Evolutionary conservation across 345 rosid genomes (phyloP), one percentile per base, ranked within the genome.

Genomic region (Citrus inodora): DNA sequence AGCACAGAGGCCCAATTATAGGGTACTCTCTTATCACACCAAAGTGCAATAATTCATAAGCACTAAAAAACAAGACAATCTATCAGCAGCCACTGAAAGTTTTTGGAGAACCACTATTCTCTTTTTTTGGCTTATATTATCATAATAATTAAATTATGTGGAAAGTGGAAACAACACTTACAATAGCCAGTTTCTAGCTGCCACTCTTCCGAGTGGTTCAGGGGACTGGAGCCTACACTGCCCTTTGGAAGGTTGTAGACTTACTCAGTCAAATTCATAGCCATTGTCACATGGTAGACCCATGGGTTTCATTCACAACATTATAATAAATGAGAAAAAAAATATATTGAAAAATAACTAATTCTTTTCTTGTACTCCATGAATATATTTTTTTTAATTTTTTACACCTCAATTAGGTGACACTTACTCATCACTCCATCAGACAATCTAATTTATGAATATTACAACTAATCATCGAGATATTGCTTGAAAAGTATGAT

Each of bases 281-380:
- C 60, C 63, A 62, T 7, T 58, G 70, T 7, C 83, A 80, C 83
- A 70, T 63, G 76, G 79, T 76, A 70, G 79, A 76, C 76, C 83
- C 72, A 62, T 70, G 63, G 42, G 4, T 37, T 66, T 37, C 48
- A 53, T 51, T 16, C 61, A 9, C 46, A 14, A 56, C 14, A 42
- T 42, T 24, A 38, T 51, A 51, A 51, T 17, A 16, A 51, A 51
- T 51, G 16, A 51, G 22, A 51, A 3, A 48, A 51, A 51, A 42
- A 10, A 42, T 42, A 42, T 10, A 42, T 0, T 46, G 17, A 46
- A 46, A 46, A 46, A 11, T 46, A 46, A 13, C 16, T 46, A 0
- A 46, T 46, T 46, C 5, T 13, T 46, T 13, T 3, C 4, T 46
- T 46, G 51, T 46, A 46, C 51, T 46, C 0, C 3, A 46, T 42